These are phyloP conservation scores for Xylariales sp. DNA, from an alignment of 2,329 filamentous ascomycete species.

Conservation along the genomic window DNA sequence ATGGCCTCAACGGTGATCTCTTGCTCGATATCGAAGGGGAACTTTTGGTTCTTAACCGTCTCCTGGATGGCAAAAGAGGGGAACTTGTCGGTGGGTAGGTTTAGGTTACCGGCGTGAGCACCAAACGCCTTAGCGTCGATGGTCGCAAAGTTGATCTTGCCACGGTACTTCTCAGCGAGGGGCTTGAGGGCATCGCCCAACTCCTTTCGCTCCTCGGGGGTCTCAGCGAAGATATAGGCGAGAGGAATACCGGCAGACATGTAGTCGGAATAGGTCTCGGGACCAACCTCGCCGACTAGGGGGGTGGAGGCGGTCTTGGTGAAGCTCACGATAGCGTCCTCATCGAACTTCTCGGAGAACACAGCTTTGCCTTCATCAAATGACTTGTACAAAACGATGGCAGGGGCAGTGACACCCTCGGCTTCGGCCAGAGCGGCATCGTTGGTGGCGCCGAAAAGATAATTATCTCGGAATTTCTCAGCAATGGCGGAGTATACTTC, in stretches of 20 bases:
- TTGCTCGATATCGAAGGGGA: constrained; percentile 87
- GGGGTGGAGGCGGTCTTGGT: constrained; percentile 87
- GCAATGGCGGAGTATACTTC: constrained; percentile 82
- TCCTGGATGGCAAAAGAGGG: constrained; percentile 98
- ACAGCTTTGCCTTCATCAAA: constrained; percentile 96
- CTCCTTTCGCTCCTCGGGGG: constrained; percentile 84
- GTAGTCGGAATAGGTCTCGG: constrained; percentile 95
- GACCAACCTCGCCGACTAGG: constrained; percentile 93
- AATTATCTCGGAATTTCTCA: constrained; percentile 84
- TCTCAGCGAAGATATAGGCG: constrained; percentile 97
- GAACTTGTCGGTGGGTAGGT: constrained; percentile 95
- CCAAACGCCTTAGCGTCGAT: constrained; percentile 96
- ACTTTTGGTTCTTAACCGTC: constrained; percentile 95
- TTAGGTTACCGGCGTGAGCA: constrained; percentile 95
- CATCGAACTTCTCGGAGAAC: constrained; percentile 84
- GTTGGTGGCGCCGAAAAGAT: constrained; percentile 89
- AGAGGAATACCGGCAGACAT: constrained; percentile 93
- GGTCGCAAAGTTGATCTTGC: constrained; percentile 96
- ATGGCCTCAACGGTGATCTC: constrained; percentile 79
- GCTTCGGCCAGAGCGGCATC: constrained; percentile 87
- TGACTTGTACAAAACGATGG: constrained; percentile 93
- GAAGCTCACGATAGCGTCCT: constrained; percentile 83
- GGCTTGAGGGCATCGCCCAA: constrained; percentile 83
- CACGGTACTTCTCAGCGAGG: constrained; percentile 90
- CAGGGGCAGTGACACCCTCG: constrained; percentile 88